A percentile compares a stretch with the other conserved stretches of the same genome.
Evolutionary conservation across 1,139 yeast genomes (phyloP).

Genomic region (Yamadazyma trypodendri): DNA sequence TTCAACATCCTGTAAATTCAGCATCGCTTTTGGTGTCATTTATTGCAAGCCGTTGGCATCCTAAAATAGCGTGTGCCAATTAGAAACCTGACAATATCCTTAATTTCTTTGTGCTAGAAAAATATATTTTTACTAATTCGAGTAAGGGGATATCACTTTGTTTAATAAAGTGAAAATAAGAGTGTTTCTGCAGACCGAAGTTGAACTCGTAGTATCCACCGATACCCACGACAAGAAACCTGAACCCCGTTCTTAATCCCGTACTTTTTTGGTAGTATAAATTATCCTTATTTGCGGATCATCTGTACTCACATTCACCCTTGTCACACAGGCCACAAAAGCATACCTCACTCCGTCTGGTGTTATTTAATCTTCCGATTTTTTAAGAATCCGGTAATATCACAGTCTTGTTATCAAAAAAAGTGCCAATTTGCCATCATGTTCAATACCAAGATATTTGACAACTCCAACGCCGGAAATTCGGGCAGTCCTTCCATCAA

Average conservation of each 20-base stretch:
- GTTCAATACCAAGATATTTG: conserved; percentile 38
- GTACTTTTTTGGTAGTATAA: too few relatives aligned
- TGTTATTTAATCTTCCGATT: too few relatives aligned
- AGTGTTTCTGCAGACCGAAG: neutral
- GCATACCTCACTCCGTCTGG: too few relatives aligned
- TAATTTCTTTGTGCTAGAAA: conserved; percentile 1
- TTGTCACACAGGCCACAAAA: too few relatives aligned
- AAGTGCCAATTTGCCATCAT: conserved; percentile 17
- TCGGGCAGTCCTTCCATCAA: conserved; percentile 16
- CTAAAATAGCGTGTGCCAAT: neutral
- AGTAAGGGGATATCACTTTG: neutral
- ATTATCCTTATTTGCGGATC: too few relatives aligned
- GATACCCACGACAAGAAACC: too few relatives aligned
- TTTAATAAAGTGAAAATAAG: neutral
- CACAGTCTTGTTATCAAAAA: too few relatives aligned
- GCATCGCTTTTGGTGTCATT: neutral
- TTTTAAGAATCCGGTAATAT: too few relatives aligned
- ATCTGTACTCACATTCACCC: too few relatives aligned
- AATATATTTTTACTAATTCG: conserved; percentile 1
- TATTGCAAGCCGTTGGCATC: neutral
- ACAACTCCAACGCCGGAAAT: conserved; percentile 16
- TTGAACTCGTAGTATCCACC: neutral
- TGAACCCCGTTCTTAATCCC: too few relatives aligned
- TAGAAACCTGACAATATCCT: conserved; percentile 1
- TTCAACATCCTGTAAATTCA: too few relatives aligned